Conservation (phyloP, 495 filamentous ascomycete genomes). For the Lophiostoma macrostomum region DNA sequence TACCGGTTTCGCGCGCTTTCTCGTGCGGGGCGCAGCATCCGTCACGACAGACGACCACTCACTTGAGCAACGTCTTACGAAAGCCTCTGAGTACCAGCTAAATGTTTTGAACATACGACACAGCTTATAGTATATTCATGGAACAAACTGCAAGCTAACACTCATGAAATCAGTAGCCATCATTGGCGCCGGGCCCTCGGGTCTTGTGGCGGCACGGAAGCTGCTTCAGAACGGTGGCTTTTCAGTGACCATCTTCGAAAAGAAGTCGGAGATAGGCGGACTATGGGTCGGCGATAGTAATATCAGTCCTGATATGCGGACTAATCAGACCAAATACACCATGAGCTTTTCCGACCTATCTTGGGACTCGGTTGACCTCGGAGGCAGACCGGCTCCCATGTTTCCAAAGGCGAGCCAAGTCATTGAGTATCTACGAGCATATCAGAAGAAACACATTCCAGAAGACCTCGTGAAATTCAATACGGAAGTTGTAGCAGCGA, state of each 20-base stretch:
- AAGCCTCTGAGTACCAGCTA: too few relatives aligned
- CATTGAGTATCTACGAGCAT: not conserved
- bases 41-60: too few relatives aligned
- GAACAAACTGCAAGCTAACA: too few relatives aligned
- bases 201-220: not conserved
- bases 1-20: too few relatives aligned
- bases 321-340: constrained; percentile 2
- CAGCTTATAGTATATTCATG: too few relatives aligned
- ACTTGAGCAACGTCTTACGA: too few relatives aligned
- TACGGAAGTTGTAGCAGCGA: too few relatives aligned
- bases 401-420: constrained; percentile 6
- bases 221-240: not conserved
- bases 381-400: not conserved
- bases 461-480: too few relatives aligned
- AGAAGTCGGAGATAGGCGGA: not conserved
- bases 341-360: constrained; percentile 8
- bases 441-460: not conserved
- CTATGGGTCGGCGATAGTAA: not conserved
- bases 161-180: constrained; percentile 8
- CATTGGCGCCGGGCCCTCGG: constrained; percentile 3
- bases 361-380: constrained; percentile 8
- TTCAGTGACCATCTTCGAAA: constrained; percentile 5
- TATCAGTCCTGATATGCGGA: constrained; percentile 11
- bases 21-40: too few relatives aligned
- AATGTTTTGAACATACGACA: too few relatives aligned